Percentiles rank a stretch among this genome's conserved stretches.
Evolutionary conservation across 768 basidiomycete species (phyloP).

Genomic region (Lactarius hengduanensis): DNA sequence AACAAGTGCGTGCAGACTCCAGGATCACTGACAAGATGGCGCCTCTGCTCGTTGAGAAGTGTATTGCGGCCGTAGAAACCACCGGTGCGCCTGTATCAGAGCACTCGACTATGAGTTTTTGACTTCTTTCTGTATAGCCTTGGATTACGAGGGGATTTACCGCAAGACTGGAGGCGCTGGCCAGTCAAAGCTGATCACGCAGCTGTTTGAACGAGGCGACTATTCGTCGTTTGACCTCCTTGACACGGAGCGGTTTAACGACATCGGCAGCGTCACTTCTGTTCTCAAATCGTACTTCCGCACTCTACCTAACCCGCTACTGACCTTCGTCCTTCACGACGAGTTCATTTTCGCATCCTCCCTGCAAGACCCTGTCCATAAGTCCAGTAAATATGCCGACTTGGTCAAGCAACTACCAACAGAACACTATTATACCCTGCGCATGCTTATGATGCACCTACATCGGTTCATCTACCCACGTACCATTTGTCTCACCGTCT

Average conservation of each 20-base stretch:
- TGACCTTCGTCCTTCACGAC: slow-evolving; percentile 90
- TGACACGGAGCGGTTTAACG: slow-evolving; percentile 90
- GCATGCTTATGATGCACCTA: slow-evolving; percentile 82
- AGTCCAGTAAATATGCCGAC: slow-evolving; percentile 59
- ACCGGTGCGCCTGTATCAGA: slow-evolving; percentile 53
- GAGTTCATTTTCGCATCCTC: slow-evolving; percentile 79
- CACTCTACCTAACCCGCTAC: slow-evolving; percentile 82
- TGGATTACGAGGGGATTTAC: slow-evolving; percentile 98
- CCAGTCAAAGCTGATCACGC: slow-evolving; percentile 90
- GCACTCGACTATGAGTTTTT: slow-evolving; percentile 1
- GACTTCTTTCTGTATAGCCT: slow-evolving; percentile 45
- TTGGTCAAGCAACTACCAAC: slow-evolving; percentile 76
- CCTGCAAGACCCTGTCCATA: slow-evolving; percentile 59
- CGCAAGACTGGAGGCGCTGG: slow-evolving; percentile 94
- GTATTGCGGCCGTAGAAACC: slow-evolving; percentile 89
- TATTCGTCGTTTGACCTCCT: slow-evolving; percentile 85
- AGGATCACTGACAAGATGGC: slow-evolving; percentile 59
- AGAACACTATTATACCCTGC: slow-evolving; percentile 86
- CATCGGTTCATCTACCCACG: slow-evolving; percentile 54
- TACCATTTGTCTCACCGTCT: slow-evolving; percentile 4
- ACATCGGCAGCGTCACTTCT: slow-evolving; percentile 94
- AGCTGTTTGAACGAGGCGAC: slow-evolving; percentile 91
- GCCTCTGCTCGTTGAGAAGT: slow-evolving; percentile 92
- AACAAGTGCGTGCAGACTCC: slow-evolving; percentile 75
- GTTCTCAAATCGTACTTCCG: slow-evolving; percentile 97